A percentile compares a stretch with the other conserved stretches of the same genome.
Conservation (phyloP, 2,329 filamentous ascomycete genomes). For the Rasamsonia emersonii region DNA sequence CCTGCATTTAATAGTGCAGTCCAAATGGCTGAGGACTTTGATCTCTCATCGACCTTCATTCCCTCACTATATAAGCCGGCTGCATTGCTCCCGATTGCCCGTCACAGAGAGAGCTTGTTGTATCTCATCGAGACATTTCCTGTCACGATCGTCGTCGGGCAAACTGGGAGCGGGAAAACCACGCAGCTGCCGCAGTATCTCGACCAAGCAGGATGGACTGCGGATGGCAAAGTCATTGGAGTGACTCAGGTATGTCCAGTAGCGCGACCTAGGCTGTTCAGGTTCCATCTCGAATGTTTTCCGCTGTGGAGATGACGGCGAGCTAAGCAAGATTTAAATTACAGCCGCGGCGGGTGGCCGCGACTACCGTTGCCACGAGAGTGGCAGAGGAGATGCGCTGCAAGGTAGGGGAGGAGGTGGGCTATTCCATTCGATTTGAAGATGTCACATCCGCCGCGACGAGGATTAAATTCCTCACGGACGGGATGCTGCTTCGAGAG, state of each 20-base stretch:
- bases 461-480: slow-evolving; percentile 89
- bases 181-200: slow-evolving; percentile 93
- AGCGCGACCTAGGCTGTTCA: neutral
- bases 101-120: slow-evolving; percentile 67
- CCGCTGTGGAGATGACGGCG: no score
- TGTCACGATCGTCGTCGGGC: slow-evolving; percentile 82
- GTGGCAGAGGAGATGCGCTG: slow-evolving; percentile 86
- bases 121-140: slow-evolving; percentile 79
- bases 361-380: slow-evolving; percentile 76
- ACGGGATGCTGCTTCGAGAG: slow-evolving; percentile 83
- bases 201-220: slow-evolving; percentile 80
- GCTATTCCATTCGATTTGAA: slow-evolving; percentile 87
- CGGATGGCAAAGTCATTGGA: slow-evolving; percentile 71
- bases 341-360: slow-evolving; percentile 81
- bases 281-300: neutral
- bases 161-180: slow-evolving; percentile 92
- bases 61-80: slow-evolving; percentile 80
- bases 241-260: slow-evolving; percentile 68
- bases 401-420: slow-evolving; percentile 80
- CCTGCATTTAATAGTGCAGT: no score
- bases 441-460: slow-evolving; percentile 81
- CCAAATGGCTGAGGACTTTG: slow-evolving; percentile 36
- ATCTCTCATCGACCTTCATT: slow-evolving; percentile 49
- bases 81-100: slow-evolving; percentile 75
- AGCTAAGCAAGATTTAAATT: slow-evolving; percentile 8